A percentile compares a stretch with the other conserved stretches of the same genome.
These are phyloP conservation scores for Globisporangium cederbergense DNA, from an alignment of 352 stramenopile genomes.

Conservation along the genomic window DNA sequence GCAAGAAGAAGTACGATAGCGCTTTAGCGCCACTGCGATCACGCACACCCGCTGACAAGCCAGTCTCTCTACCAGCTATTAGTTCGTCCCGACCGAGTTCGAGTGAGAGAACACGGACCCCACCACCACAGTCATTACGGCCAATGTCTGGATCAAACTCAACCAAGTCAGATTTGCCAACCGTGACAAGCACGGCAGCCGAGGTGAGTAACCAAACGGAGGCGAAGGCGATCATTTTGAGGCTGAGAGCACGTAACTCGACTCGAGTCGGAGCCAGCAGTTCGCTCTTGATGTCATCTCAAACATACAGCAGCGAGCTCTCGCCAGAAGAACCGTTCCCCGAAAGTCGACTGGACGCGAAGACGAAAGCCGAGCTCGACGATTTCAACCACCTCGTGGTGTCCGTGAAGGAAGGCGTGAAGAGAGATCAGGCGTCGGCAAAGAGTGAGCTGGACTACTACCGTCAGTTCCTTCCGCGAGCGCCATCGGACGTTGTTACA, in stretches of 20 bases:
- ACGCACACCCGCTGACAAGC: background rate
- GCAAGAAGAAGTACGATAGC: conserved; percentile 20
- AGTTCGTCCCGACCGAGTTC: conserved; percentile 4
- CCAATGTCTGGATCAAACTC: background rate
- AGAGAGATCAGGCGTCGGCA: conserved; percentile 27
- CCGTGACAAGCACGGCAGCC: background rate
- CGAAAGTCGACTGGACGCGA: conserved; percentile 29
- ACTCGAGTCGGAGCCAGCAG: conserved; percentile 3
- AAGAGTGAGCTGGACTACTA: conserved; percentile 61
- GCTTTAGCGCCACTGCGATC: conserved; percentile 18
- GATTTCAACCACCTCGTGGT: conserved; percentile 53
- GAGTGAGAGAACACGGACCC: conserved; percentile 11
- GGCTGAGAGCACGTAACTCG: conserved; percentile 25
- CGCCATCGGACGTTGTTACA: background rate
- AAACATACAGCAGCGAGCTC: background rate
- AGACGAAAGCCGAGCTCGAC: conserved; percentile 42
- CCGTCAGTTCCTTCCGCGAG: conserved; percentile 40
- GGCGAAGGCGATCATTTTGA: conserved; percentile 35
- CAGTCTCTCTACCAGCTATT: conserved; percentile 12
- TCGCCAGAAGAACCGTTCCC: conserved; percentile 22
- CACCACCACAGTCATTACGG: background rate
- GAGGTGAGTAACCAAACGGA: conserved; percentile 27
- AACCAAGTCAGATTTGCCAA: background rate
- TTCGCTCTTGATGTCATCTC: background rate
- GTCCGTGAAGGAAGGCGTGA: conserved; percentile 35